Base-by-base conservation (phyloP, 371 early-diverging fungal genomes). In the Syncephalastrum contaminatum region DNA sequence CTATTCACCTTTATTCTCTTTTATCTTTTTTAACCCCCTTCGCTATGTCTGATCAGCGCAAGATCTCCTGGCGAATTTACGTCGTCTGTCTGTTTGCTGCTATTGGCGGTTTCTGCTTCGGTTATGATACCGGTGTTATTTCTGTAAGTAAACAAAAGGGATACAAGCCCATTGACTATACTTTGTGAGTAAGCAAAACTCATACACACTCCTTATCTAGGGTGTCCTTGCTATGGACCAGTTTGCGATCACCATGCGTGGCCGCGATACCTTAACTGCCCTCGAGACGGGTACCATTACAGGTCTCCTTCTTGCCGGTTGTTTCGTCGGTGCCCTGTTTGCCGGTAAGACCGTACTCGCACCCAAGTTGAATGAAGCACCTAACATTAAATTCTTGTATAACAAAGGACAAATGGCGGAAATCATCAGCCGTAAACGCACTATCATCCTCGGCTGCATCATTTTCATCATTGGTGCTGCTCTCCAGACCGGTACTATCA, bases 71-170 rank as follows among this genome's bases (percentile, higher is more conserved):
- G 51, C 62, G 53, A 42, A 59, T 74, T 14, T 78, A 75, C 47
- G 52, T 61, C 24, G 67, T 70, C 24, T 69, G 59, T 22, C 39
- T 58, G n/a, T 79, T 73, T 46, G 67, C 76, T 30, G 75, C 80
- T 47, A 69, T 79, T 49, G 80, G 80, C 65, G 80, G 76, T 61
- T 68, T 79, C 51, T 73, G 69, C 48, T 79, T 79, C 56, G 79
- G 80, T 61, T 75, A 80, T 64, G 82, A 82, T 59, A 70, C 74
- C 24, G 82, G 82, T 73, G 66, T 74, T 55, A 72, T 82, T 51
- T 24, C 49, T 58, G 63, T 59, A 24, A 46, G 59, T 53, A 50
- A 21, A 48, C 25, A 48, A 50, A 30, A 19, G 14, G 14, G 15
- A 15, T 30, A 50, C 10, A 8, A 21, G 1, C 24, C 24, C 14